A percentile compares a stretch with the other conserved stretches of the same genome.
phyloP scores from a whole-genome alignment of 306 rosid species.

The Vachellia collinsii region DNA sequence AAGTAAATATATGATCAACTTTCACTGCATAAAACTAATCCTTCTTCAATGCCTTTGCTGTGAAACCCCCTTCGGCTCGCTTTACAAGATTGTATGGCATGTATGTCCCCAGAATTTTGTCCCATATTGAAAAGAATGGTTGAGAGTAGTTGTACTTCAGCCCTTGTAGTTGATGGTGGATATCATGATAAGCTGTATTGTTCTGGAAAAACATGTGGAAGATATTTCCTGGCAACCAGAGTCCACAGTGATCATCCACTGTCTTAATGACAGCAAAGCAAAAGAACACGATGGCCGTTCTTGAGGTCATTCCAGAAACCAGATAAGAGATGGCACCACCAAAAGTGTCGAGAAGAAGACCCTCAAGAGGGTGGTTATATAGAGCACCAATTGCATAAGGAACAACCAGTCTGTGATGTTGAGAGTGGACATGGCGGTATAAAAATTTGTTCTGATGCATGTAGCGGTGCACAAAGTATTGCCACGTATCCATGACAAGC shows the following conservation, averaged over 20 bases:
- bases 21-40: not conserved
- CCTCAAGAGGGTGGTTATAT: constrained; percentile 68
- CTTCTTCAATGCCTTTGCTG: constrained; percentile 55
- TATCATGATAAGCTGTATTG: constrained; percentile 13
- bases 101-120: constrained; percentile 71
- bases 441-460: constrained; percentile 29
- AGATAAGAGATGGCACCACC: constrained; percentile 69
- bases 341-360: constrained; percentile 63
- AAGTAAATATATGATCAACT: constrained; percentile 13
- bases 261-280: constrained; percentile 50
- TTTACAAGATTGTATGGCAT: constrained; percentile 79
- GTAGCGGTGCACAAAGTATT: constrained; percentile 15
- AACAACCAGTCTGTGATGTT: constrained; percentile 66
- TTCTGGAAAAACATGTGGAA: constrained; percentile 6
- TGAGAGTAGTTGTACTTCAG: constrained; percentile 65
- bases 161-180: constrained; percentile 52
- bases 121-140: constrained; percentile 69
- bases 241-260: constrained; percentile 52
- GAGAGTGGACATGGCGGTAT: constrained; percentile 66
- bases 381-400: constrained; percentile 73
- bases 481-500: constrained; percentile 6
- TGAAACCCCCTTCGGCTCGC: constrained; percentile 77
- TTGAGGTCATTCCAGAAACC: constrained; percentile 63
- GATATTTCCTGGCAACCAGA: constrained; percentile 43
- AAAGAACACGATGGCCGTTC: constrained; percentile 60